Evolutionary conservation across 306 rosid genomes (phyloP).

Genomic region (Senna siamea): DNA sequence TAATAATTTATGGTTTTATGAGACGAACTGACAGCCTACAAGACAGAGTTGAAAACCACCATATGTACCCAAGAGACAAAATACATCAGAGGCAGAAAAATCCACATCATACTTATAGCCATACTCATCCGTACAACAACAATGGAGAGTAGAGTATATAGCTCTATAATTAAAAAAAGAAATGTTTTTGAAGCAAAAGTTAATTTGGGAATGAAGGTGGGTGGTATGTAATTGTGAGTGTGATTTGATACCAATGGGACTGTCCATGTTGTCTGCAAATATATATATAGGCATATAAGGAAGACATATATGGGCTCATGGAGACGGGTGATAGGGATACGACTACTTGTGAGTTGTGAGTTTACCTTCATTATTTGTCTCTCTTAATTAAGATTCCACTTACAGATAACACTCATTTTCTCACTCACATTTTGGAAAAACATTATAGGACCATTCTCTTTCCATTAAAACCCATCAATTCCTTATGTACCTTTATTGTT

Average conservation of each 20-base stretch:
- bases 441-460: constrained; percentile 39
- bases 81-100: background rate
- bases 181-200: too few species aligned
- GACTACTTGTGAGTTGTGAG: constrained; percentile 21
- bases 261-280: constrained; percentile 42
- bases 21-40: background rate
- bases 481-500: constrained; percentile 27
- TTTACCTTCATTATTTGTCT: constrained; percentile 20
- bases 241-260: constrained; percentile 29
- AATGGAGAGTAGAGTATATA: too few species aligned
- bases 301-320: constrained; percentile 39
- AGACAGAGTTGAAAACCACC: background rate
- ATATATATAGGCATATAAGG: background rate
- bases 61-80: background rate
- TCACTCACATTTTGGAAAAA: constrained; percentile 45
- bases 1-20: too few species aligned
- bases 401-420: constrained; percentile 33
- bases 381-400: constrained; percentile 26
- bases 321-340: constrained; percentile 38
- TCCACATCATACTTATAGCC: background rate
- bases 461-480: constrained; percentile 24
- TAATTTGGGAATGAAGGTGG: too few species aligned
- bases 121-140: too few species aligned
- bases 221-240: background rate
- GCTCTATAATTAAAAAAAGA: too few species aligned